Conservation (phyloP, 805 yeast species). For the Saccharomycopsis amapae region DNA sequence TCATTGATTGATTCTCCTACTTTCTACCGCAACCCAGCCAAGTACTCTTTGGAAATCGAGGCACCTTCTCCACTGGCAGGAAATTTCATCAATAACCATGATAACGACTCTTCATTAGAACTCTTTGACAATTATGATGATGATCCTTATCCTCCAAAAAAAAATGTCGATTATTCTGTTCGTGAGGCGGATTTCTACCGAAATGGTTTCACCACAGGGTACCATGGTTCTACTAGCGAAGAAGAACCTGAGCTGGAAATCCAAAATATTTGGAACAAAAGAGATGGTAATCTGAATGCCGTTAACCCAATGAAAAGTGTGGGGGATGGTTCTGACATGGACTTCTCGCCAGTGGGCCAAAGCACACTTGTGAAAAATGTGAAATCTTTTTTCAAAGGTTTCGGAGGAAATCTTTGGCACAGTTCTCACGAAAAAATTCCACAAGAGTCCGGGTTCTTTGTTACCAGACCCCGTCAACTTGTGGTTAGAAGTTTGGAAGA, state of each 20-base stretch:
- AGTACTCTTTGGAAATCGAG: no score
- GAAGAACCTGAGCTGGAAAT: constrained; percentile 47
- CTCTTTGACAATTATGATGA: no score
- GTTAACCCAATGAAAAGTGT: constrained; percentile 16
- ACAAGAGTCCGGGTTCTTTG: constrained; percentile 25
- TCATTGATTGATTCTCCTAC: no score
- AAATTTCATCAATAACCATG: not conserved
- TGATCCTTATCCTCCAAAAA: constrained; percentile 14
- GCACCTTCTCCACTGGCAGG: no score
- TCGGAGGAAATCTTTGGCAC: no score
- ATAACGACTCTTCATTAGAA: not conserved
- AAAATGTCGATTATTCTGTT: constrained; percentile 43
- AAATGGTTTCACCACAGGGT: constrained; percentile 17
- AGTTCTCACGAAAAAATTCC: constrained; percentile 1
- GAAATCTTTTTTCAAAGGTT: no score
- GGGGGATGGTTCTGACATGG: no score
- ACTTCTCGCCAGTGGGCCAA: no score
- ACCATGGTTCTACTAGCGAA: no score
- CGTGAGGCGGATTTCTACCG: constrained; percentile 52
- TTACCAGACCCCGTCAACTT: constrained; percentile 27
- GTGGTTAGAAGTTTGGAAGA: constrained; percentile 17
- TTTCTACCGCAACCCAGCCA: no score
- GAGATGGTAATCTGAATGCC: constrained; percentile 28
- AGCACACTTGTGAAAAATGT: no score
- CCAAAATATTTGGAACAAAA: constrained; percentile 43